Evolutionary conservation across 768 basidiomycete species (phyloP).

Genomic region (Mycena polygramma): DNA sequence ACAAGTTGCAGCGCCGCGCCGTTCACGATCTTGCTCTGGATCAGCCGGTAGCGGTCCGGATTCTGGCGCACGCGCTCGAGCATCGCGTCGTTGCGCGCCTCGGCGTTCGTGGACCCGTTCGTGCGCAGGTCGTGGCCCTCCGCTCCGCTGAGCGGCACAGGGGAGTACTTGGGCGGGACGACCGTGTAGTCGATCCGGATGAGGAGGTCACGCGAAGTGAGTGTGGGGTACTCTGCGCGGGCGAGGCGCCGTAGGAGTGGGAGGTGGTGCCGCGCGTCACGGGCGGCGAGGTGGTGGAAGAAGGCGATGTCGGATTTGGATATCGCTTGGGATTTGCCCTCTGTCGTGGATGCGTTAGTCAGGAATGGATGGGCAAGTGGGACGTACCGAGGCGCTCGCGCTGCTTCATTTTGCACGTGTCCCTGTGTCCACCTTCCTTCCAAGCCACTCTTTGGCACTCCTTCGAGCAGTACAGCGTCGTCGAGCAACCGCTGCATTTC

Average conservation of each 20-base stretch:
- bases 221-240: constrained; percentile 41
- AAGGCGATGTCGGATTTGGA: constrained; percentile 50
- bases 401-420: constrained; percentile 54
- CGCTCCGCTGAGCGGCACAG: constrained; percentile 45
- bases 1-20: constrained; percentile 47
- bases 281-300: constrained; percentile 52
- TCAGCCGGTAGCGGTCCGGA: constrained; percentile 48
- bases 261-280: constrained; percentile 47
- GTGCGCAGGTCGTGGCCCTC: constrained; percentile 36
- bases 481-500: constrained; percentile 50
- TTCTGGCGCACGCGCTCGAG: constrained; percentile 51
- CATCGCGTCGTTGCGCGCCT: constrained; percentile 53
- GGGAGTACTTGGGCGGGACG: constrained; percentile 44
- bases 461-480: constrained; percentile 55
- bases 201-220: constrained; percentile 43
- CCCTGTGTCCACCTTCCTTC: constrained; percentile 53
- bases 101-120: constrained; percentile 43
- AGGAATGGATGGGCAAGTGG: not conserved
- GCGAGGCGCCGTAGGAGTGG: constrained; percentile 45
- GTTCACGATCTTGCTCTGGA: constrained; percentile 51
- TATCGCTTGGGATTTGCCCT: constrained; percentile 48
- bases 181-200: constrained; percentile 52
- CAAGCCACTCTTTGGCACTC: constrained; percentile 53
- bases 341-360: constrained; percentile 34
- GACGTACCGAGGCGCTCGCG: constrained; percentile 49